Evolutionary conservation across 768 basidiomycete genomes (phyloP), one percentile per base, ranked within the genome.

Genomic region (Collybiopsis confluens): DNA sequence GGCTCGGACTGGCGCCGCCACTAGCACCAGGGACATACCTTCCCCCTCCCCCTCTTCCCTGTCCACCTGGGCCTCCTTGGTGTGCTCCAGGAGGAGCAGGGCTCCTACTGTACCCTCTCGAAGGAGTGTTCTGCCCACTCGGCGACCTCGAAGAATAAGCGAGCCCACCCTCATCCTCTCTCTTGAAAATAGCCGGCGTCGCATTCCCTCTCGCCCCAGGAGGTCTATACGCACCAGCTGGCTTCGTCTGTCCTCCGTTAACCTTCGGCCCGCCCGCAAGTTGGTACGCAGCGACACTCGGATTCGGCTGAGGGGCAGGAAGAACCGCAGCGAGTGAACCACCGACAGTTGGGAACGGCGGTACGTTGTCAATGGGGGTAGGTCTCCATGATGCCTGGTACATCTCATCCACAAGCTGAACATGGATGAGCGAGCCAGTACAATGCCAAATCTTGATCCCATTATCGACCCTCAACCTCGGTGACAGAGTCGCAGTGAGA

Each of bases 381-480:
- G 92, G 92, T 28, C 90, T 75, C 94, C 93, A 96, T 1, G 81
- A 74, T 0, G 82, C 78, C 70, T 97, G 93, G 68, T 98, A 98
- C 13, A 97, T 79, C 65, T 98, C 96, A 3, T 97, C 92, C 51
- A 83, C 70, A 44, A 74, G 63, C 65, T 97, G 92, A 18, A 89
- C 73, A 58, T 98, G 92, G 51, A 97, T 65, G n/a, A 98, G 80
- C 1, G 84, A 78, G 8, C 97, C 95, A 0, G 85, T 79, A 67
- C 91, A 94, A 67, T 96, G 94, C 90, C 88, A 98, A 56, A 99
- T 78, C 73, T 95, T 97, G 68, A 98, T 84, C 1, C 95, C 94
- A 61, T 98, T 98, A 73, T 99, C 97, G 55, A 99, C 97, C 36
- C 97, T 85, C 45, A 98, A 73, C 21, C 97, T 83, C 0, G 97